phyloP scores from a whole-genome alignment of 1,139 yeast genomes.

The Zygoascus sp. region DNA sequence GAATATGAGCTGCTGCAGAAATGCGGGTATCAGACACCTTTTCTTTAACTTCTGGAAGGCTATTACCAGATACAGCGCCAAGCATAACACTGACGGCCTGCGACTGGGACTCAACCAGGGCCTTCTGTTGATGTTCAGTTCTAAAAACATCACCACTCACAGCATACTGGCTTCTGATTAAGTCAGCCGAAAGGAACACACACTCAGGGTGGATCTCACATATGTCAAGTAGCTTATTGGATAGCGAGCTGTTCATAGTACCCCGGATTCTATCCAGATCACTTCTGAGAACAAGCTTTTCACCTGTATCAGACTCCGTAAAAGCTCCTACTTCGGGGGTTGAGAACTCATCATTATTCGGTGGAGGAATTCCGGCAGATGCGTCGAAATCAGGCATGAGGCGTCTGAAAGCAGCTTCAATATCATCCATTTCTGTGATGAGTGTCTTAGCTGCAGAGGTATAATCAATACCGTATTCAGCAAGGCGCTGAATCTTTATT shows the following conservation, averaged over 20 bases:
- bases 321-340: constrained; percentile 18
- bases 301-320: constrained; percentile 28
- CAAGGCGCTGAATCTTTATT: constrained; percentile 47
- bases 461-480: constrained; percentile 43
- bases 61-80: constrained; percentile 33
- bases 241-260: constrained; percentile 28
- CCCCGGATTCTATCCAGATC: constrained; percentile 43
- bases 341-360: background rate
- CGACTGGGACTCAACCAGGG: constrained; percentile 20
- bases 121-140: constrained; percentile 21
- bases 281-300: constrained; percentile 35
- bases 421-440: constrained; percentile 18
- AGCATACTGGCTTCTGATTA: constrained; percentile 39
- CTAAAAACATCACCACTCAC: constrained; percentile 16
- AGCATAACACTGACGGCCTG: constrained; percentile 37
- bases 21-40: constrained; percentile 34
- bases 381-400: background rate
- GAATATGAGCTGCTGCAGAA: constrained; percentile 42
- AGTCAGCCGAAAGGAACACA: constrained; percentile 47
- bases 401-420: constrained; percentile 11
- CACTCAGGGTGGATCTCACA: constrained; percentile 50
- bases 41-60: constrained; percentile 31
- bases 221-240: constrained; percentile 47
- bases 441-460: constrained; percentile 38
- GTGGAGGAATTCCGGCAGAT: background rate